Evolutionary conservation across 768 basidiomycete species (phyloP).

Genomic region (Leccinum aurantiacum): DNA sequence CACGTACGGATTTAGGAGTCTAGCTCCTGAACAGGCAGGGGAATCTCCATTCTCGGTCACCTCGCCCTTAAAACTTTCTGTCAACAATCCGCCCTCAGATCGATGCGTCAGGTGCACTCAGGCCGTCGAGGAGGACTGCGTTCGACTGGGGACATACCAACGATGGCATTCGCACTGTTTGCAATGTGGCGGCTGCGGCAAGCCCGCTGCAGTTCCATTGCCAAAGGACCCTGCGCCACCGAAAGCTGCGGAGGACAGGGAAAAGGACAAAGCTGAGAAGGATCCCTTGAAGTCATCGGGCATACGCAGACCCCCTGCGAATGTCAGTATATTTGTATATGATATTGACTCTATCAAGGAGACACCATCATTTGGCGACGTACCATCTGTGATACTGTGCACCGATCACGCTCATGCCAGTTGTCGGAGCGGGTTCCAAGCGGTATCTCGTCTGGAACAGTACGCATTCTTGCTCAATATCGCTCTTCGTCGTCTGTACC

Average conservation of each 20-base stretch:
- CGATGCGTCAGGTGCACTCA: slow-evolving; percentile 84
- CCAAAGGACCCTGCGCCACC: slow-evolving; percentile 55
- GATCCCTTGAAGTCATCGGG: slow-evolving; percentile 61
- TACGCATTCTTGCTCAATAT: slow-evolving; percentile 97
- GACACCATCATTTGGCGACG: slow-evolving; percentile 66
- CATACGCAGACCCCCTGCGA: slow-evolving; percentile 74
- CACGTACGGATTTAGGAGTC: slow-evolving; percentile 89
- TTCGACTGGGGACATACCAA: slow-evolving; percentile 91
- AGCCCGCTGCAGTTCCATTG: slow-evolving; percentile 61
- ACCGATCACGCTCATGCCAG: slow-evolving; percentile 68
- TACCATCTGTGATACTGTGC: slow-evolving; percentile 76
- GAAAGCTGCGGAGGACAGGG: slow-evolving; percentile 51
- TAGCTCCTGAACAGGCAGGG: slow-evolving; percentile 89
- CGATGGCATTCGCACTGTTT: slow-evolving; percentile 96
- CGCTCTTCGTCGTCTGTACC: slow-evolving; percentile 86
- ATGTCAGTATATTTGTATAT: slow-evolving; percentile 76
- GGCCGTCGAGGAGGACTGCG: slow-evolving; percentile 97
- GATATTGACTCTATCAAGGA: slow-evolving; percentile 70
- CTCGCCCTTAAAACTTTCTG: slow-evolving; percentile 48
- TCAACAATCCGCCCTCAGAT: slow-evolving; percentile 81
- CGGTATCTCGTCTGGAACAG: slow-evolving; percentile 93
- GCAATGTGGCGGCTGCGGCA: slow-evolving; percentile 80
- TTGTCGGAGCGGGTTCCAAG: slow-evolving; percentile 78
- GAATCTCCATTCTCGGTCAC: slow-evolving; percentile 68
- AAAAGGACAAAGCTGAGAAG: slow-evolving; percentile 42